Base-by-base conservation (phyloP, 345 rosid species). In the Ceriops tagal region DNA sequence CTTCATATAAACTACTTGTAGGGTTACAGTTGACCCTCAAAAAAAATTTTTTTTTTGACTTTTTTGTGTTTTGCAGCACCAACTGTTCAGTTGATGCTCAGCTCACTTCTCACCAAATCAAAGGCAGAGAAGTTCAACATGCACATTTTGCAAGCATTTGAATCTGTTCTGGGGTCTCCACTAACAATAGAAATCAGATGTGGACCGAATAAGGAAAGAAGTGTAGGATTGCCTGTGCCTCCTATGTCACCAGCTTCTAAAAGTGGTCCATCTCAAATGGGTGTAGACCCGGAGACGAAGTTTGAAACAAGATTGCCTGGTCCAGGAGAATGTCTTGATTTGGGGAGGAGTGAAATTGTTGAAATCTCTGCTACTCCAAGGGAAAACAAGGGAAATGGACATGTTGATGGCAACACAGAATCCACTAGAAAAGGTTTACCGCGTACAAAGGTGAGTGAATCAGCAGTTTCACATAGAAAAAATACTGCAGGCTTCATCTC, bases 121-220 rank as follows among this genome's bases (percentile, higher is more conserved):
- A 81, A 83, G 31, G 98, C 97, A 18, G 97, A 92, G 85, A 89
- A 83, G 83, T 82, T 86, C 58, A 73, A 72, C 60, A 84, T 82
- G 52, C 80, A 84, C 30, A 89, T 96, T 69, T 77, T 86, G 64
- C 83, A 83, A 83, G 98, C 98, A 69, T 92, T 96, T 66, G 99
- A 92, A 55, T 78, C 80, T 53, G 91, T 89, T 76, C 85, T 96
- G 66, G 95, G 91, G 6, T 87, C 96, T 47, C 87, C 88, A 0
- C 82, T 89, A 65, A 89, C 89, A 8, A 75, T 96, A 71, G 99
- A 90, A 82, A 85, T 96, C 60, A 84, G 97, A 81, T 86, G 77
- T 30, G 95, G 88, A 72, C 61, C 77, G 15, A 83, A 79, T 67
- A 85, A 70, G 55, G 92, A 86, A 56, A 28, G 73, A 10, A 72